Conservation (phyloP, 805 yeast genomes). For the Monosporozyma unispora region DNA sequence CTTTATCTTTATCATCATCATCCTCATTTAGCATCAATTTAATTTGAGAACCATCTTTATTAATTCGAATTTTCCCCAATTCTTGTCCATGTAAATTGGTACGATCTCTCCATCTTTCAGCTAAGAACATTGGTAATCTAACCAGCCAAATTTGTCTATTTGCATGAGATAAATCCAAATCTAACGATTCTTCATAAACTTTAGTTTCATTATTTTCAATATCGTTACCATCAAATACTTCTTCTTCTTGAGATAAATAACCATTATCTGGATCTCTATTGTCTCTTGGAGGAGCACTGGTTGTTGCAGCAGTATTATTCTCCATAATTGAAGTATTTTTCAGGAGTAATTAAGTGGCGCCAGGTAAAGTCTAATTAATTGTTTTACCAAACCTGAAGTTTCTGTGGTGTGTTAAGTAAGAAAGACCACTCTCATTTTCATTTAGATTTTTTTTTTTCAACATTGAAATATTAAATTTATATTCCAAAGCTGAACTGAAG, state of each 20-base stretch:
- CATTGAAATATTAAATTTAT: background rate
- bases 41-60: slow-evolving; percentile 42
- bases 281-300: slow-evolving; percentile 7
- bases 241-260: slow-evolving; percentile 35
- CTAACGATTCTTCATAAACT: slow-evolving; percentile 56
- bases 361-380: no score
- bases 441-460: background rate
- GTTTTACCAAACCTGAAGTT: no score
- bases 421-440: background rate
- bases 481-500: background rate
- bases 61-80: slow-evolving; percentile 71
- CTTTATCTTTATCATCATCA: slow-evolving; percentile 33
- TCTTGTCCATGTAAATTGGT: slow-evolving; percentile 60
- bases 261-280: slow-evolving; percentile 29
- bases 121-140: slow-evolving; percentile 76
- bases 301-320: background rate
- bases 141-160: slow-evolving; percentile 85
- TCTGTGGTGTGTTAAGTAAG: background rate
- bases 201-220: slow-evolving; percentile 31
- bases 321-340: background rate
- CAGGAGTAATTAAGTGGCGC: background rate
- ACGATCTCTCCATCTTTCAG: slow-evolving; percentile 68
- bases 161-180: slow-evolving; percentile 57
- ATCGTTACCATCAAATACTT: slow-evolving; percentile 39
- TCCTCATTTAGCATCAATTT: slow-evolving; percentile 48